These are phyloP conservation scores for Zostera marina DNA, from an alignment of 116 monocot genomes.

Conservation along the genomic window DNA sequence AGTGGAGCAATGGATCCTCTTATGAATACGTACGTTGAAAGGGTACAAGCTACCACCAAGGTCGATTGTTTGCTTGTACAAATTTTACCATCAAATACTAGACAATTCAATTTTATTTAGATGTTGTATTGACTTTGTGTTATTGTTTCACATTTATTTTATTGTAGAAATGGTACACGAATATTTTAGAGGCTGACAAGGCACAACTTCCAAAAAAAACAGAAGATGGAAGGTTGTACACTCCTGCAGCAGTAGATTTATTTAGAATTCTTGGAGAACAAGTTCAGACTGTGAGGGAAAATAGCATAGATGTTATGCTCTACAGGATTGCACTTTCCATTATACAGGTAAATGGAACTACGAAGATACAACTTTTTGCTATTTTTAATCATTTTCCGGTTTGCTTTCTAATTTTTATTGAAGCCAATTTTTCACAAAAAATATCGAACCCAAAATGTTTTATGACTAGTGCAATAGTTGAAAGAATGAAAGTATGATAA, in stretches of 20 bases:
- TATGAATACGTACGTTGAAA: constrained; percentile 97
- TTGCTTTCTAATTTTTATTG: not conserved
- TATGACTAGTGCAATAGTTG: too few species aligned
- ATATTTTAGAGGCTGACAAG: constrained; percentile 95
- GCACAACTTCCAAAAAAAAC: constrained; percentile 89
- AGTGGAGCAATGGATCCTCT: constrained; percentile 99
- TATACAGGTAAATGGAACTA: constrained; percentile 63
- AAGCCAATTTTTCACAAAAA: too few species aligned
- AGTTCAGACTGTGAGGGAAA: constrained; percentile 92
- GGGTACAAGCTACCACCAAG: constrained; percentile 89
- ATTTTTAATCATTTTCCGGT: not conserved
- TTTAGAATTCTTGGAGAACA: constrained; percentile 95
- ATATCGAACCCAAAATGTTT: too few species aligned
- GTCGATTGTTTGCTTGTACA: constrained; percentile 15
- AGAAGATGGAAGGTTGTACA: constrained; percentile 92
- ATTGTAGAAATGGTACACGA: constrained; percentile 93
- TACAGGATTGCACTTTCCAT: constrained; percentile 86
- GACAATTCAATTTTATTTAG: not conserved
- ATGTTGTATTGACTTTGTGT: not conserved
- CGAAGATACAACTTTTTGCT: not conserved
- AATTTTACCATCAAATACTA: not conserved
- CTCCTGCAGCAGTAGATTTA: constrained; percentile 94
- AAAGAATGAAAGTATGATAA: too few species aligned
- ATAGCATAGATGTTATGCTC: constrained; percentile 96
- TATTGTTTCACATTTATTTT: constrained; percentile 1